Conservation (phyloP, 1,284 basidiomycete genomes). For the Schizopora paradoxa region DNA sequence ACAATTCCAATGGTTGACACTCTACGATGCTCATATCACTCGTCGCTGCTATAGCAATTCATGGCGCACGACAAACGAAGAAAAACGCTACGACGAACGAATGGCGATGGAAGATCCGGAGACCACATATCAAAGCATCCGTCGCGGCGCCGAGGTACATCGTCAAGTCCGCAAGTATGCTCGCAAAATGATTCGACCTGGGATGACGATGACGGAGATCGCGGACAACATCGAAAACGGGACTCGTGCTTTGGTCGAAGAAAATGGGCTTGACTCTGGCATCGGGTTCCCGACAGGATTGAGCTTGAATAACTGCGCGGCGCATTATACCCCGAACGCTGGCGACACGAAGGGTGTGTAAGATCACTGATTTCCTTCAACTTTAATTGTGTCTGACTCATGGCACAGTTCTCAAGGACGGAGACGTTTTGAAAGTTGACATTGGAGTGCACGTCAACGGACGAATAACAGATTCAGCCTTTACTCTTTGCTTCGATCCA, state of each 20-base stretch:
- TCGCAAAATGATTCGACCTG: slow-evolving; percentile 81
- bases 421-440: slow-evolving; percentile 95
- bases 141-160: slow-evolving; percentile 94
- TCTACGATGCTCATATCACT: slow-evolving; percentile 4
- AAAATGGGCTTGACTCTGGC: slow-evolving; percentile 79
- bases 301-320: slow-evolving; percentile 91
- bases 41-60: slow-evolving; percentile 47
- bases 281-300: slow-evolving; percentile 98
- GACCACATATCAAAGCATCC: slow-evolving; percentile 82
- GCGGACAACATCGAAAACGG: slow-evolving; percentile 92
- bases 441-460: slow-evolving; percentile 97
- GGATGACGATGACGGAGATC: slow-evolving; percentile 94
- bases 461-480: slow-evolving; percentile 92
- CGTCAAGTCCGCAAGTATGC: slow-evolving; percentile 86
- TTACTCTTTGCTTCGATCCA: slow-evolving; percentile 87
- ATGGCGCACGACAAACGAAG: slow-evolving; percentile 86
- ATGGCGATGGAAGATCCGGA: slow-evolving; percentile 75
- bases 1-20: not conserved
- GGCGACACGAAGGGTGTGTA: slow-evolving; percentile 81
- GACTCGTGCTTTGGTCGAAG: slow-evolving; percentile 87
- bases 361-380: slow-evolving; percentile 8
- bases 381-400: slow-evolving; percentile 16
- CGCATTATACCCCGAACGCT: slow-evolving; percentile 96
- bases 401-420: slow-evolving; percentile 64
- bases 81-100: slow-evolving; percentile 82